Base-by-base conservation (phyloP, 163 green algal genomes). In the Chlamydomonas reinhardtii region DNA sequence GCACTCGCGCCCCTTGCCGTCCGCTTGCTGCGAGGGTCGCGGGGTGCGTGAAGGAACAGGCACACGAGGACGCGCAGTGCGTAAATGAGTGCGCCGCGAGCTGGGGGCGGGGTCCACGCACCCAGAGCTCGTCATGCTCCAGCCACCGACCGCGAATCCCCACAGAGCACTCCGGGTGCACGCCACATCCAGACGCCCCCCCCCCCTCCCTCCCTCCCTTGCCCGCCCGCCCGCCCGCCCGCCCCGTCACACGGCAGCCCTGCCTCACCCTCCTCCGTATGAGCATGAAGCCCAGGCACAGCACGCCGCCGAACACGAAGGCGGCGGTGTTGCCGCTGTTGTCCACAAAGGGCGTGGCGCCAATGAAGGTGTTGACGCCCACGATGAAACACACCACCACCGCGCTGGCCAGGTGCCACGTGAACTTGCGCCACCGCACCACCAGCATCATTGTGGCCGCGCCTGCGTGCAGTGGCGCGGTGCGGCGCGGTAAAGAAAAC, bases 311-410 rank as follows among this genome's bases (percentile, higher is more conserved):
- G 54, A 77, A 76, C 34, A 87, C 85, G 31, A 90, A 84, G 4
- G 78, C 78, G 2, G 73, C 78, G 1, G 62, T 83, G 73, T 90
- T 90, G 56, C 78, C 85, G 31, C 59, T 80, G 85, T 90, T 90
- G 77, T 90, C 85, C 43, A 90, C 85, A 59, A 90, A 90, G 39
- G 85, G 85, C n/a, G 78, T 87, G 17, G 85, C 85, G 39, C 85
- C 85, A 27, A 90, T 81, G 59, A 90, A 87, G 43, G 54, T 56
- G 64, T 90, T 83, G 72, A 64, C 27, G 12, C 32, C 76, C 54
- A 89, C 39, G 3, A 74, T 80, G 64, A 84, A 73, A 16, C 61
- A 43, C 64, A 81, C 31, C 59, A 82, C 15, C 27, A 66, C 24
- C 12, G 35, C 15, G 54, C 64, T 75, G 19, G 31, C 56, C 12